These are phyloP conservation scores for Phaseolus coccineus DNA, from an alignment of 331 rosid species.

Conservation along the genomic window DNA sequence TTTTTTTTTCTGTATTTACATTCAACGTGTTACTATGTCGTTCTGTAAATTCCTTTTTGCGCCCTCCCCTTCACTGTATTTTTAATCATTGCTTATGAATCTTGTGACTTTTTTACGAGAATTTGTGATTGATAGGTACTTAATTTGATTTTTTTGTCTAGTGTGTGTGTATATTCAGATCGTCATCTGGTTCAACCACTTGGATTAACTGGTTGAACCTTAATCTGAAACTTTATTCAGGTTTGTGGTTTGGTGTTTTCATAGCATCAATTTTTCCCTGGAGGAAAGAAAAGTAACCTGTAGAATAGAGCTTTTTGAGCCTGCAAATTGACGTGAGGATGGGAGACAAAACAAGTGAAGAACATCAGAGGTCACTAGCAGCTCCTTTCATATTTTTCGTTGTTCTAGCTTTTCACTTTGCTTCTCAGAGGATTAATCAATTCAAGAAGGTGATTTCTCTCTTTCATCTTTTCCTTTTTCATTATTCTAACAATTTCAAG, in stretches of 20 bases:
- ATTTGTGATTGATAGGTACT: not conserved
- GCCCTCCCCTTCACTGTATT: not conserved
- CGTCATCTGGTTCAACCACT: not conserved
- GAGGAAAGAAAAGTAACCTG: not conserved
- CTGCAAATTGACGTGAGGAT: conserved; percentile 38
- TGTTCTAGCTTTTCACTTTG: conserved; percentile 66
- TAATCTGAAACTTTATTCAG: not conserved
- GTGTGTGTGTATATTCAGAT: not conserved
- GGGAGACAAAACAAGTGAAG: conserved; percentile 58
- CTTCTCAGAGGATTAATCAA: conserved; percentile 61
- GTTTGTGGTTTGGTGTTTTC: not conserved
- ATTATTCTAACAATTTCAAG: not conserved
- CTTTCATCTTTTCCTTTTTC: not conserved
- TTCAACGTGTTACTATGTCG: not conserved
- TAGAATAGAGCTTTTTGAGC: not conserved
- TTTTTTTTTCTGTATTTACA: not conserved
- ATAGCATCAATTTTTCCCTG: not conserved
- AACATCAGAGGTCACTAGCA: conserved; percentile 55
- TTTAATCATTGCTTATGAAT: not conserved
- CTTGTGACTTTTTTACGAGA: not conserved
- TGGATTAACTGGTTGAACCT: not conserved
- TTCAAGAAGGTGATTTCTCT: conserved; percentile 60
- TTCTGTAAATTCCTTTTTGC: not conserved
- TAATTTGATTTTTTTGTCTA: not conserved
- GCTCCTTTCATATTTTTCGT: conserved; percentile 67